Evolutionary conservation across 2,329 filamentous ascomycete species (phyloP).

Genomic region (Plectosphaerella plurivora): DNA sequence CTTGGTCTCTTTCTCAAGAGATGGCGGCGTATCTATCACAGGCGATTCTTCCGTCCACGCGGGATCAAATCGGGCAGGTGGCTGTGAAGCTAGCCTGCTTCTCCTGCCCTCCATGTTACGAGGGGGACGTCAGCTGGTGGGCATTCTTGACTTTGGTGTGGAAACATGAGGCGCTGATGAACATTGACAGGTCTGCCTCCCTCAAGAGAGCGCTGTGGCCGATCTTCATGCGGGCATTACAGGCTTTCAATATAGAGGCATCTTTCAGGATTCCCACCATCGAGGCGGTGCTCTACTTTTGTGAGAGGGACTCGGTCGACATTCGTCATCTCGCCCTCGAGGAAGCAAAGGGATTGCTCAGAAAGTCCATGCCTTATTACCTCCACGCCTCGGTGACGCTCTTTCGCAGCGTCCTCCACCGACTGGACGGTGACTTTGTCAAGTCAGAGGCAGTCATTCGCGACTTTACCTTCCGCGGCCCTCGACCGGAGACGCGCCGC

Average conservation of each 20-base stretch:
- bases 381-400: slow-evolving; percentile 22
- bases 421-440: slow-evolving; percentile 18
- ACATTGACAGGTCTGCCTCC: slow-evolving; percentile 12
- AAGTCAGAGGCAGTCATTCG: slow-evolving; percentile 18
- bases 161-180: neutral
- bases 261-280: slow-evolving; percentile 15
- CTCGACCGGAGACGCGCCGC: slow-evolving; percentile 12
- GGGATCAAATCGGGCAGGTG: slow-evolving; percentile 13
- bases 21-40: too few relatives aligned
- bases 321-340: slow-evolving; percentile 18
- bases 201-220: slow-evolving; percentile 21
- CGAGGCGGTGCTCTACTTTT: slow-evolving; percentile 23
- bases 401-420: slow-evolving; percentile 24
- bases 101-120: slow-evolving; percentile 23
- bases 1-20: too few relatives aligned
- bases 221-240: slow-evolving; percentile 14
- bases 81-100: slow-evolving; percentile 21
- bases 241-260: slow-evolving; percentile 8
- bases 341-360: slow-evolving; percentile 17
- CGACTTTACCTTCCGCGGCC: slow-evolving; percentile 15
- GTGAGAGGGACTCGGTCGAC: slow-evolving; percentile 21
- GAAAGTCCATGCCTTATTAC: slow-evolving; percentile 24
- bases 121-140: slow-evolving; percentile 25
- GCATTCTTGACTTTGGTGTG: neutral
- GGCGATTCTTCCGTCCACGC: slow-evolving; percentile 4